A percentile compares a stretch with the other conserved stretches of the same genome.
phyloP scores from a whole-genome alignment of 306 rosid genomes.

The Vicia villosa region DNA sequence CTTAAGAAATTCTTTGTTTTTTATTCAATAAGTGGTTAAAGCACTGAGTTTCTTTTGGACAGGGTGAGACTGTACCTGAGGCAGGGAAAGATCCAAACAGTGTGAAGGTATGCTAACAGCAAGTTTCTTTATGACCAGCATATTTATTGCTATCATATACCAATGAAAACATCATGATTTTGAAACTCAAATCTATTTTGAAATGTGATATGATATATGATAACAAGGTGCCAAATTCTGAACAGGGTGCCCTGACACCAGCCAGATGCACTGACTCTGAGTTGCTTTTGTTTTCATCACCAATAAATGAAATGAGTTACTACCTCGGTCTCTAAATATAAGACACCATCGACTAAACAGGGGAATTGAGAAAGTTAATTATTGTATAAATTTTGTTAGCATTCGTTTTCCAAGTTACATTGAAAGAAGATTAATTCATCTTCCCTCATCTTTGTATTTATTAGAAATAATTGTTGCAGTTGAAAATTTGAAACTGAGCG shows the following conservation, averaged over 20 bases:
- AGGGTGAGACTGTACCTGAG: conserved; percentile 91
- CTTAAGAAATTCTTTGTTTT: conserved; percentile 12
- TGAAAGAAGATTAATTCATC: too few species aligned
- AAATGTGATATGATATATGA: not conserved
- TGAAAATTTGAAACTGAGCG: not conserved
- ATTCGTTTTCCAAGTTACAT: too few species aligned
- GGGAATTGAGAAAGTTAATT: too few species aligned
- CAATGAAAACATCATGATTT: conserved; percentile 15
- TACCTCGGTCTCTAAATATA: too few species aligned
- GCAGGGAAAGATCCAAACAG: conserved; percentile 61
- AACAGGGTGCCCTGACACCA: not conserved
- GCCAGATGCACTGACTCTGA: not conserved
- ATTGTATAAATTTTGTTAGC: too few species aligned
- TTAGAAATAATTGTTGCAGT: too few species aligned
- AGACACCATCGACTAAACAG: too few species aligned
- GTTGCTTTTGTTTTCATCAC: too few species aligned
- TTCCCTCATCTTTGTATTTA: too few species aligned
- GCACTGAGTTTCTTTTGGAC: conserved; percentile 45
- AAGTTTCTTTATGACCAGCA: conserved; percentile 14
- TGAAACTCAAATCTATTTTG: conserved; percentile 9
- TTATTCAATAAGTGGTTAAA: conserved; percentile 25
- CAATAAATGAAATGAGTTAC: too few species aligned
- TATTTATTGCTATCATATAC: conserved; percentile 23
- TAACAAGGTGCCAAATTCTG: too few species aligned
- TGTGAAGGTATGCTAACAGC: conserved; percentile 66